Evolutionary conservation across 2,329 filamentous ascomycete species (phyloP), one percentile per base, ranked within the genome.

Genomic region (Stagonosporopsis chrysanthemi): DNA sequence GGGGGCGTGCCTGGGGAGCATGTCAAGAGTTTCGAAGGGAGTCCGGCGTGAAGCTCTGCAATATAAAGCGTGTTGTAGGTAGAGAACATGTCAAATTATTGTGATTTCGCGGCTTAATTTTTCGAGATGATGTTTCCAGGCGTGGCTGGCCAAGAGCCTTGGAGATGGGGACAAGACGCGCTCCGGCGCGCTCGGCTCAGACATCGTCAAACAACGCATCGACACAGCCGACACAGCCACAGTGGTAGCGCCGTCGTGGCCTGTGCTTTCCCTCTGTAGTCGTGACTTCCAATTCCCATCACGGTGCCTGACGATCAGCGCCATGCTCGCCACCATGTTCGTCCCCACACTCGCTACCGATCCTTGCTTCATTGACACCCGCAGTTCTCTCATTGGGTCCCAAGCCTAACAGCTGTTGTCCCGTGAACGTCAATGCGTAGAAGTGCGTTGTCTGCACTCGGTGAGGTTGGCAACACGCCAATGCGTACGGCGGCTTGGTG

Each of bases 401-500:
- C 14, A 9, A 7, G 24, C 23, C 17, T n/a, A 29, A 12, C 15
- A 8, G 31, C 15, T n/a, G 5, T 33, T 33, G 31, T 33, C 15
- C n/a, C n/a, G 24, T 28, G 8, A 12, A 28, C n/a, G 14, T 3
- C 14, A 29, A 28, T 19, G 41, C 11, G 19, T 14, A 44, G 26
- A 31, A 7, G 26, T n/a, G 38, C 9, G 24, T 22, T 14, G 4
- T 26, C 24, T 33, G 17, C 40, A 2, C 14, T 44, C 41, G 26
- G 41, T 44, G 26, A 38, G 31, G 19, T 15, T 45, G 48, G 31
- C 22, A 29, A n/a, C 26, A 45, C 41, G 39, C 49, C 49, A 52
- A 52, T 52, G 41, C 41, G 28, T 22, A 52, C 49, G 40, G 40
- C 29, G 49, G 40, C 40, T 52, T 52, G 49, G 49, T 38, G 41